Evolutionary conservation across 768 basidiomycete species (phyloP), one percentile per base, ranked within the genome.

Genomic region (Strobilomyces echinocephalus): DNA sequence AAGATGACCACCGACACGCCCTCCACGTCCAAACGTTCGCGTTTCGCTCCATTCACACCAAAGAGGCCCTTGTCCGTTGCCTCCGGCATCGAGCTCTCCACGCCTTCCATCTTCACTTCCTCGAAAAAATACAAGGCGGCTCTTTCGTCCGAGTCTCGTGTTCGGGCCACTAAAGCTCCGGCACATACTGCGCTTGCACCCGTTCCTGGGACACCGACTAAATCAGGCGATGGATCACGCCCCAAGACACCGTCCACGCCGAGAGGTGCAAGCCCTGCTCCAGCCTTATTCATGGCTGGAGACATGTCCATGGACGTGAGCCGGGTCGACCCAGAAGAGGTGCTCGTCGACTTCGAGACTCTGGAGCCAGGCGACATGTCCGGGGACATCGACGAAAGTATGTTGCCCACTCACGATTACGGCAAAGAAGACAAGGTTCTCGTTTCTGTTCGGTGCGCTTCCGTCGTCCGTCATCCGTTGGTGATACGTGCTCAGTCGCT

Each of bases 391-490:
- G 88, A 89, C 50, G 82, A 84, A 50, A 73, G 74, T 16, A 62
- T 83, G 15, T 57, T 72, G 50, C 70, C 68, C n/a, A 63, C 67
- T 1, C 67, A 70, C 1, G 77, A 83, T 46, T 80, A 84, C 55
- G 84, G 85, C n/a, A 82, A 79, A 48, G 81, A 88, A 50, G 89
- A 91, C 67, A 91, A 92, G 66, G 91, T 91, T 42, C 83, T 92
- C 68, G 90, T 92, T 20, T 91, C 90, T 24, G 77, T 93, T 59
- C 78, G 88, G 88, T 88, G 57, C 66, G 58, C 42, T 55, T 46
- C 35, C 26, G 21, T 55, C 14, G n/a, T 7, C 20, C 2, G 40
- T 11, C 8, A 6, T 49, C 15, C 8, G 9, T 24, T 16, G 26
- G 18, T 14, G 20, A 44, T 9, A 10, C 11, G 8, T 49, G 11